Base-by-base conservation (phyloP, 108 stramenopile species). In the Cyclotella choctawhatcheeana region DNA sequence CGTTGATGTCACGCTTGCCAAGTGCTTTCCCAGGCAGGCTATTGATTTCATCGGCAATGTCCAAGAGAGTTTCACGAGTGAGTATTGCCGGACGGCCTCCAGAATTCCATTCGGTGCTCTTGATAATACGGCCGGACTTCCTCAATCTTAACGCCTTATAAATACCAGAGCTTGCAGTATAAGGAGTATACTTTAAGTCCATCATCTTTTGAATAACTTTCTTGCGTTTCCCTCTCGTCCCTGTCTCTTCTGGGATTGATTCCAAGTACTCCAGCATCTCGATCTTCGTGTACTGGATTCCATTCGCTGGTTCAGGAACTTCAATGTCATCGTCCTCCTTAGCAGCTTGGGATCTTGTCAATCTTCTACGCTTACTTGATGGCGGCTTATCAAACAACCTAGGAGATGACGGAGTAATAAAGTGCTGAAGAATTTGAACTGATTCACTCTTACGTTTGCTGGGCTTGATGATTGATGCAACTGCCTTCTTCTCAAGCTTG, bases 1-100 rank as follows among this genome's bases (percentile, higher is more conserved):
- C 2, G 5, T 60, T 60, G n/a, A 60, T 33, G 3, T 60, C 59
- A 60, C 37, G 17, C 6, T n/a, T 7, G n/a, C 59, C 59, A 35
- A 20, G n/a, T 37, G 31, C 4, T 60, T 21, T 13, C 2, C 59
- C 59, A 18, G 4, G 18, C 18, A 4, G n/a, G 4, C n/a, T 18
- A 8, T 18, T 50, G 4, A 50, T 50, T n/a, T 17, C 14, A 4
- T 50, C 18, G 4, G 48, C 48, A 16, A 50, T n/a, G 4, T 50
- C 18, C 4, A n/a, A 4, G 8, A 18, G 7, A 4, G 4, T n/a
- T 4, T 50, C 48, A n/a, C n/a, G 4, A 4, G 8, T 50, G 7
- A 50, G 13, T 17, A 50, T 50, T 20, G n/a, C 4, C n/a, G 48
- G 48, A 4, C 48, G 13, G 4, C 48, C 48, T 4, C 13, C 18